phyloP scores from a whole-genome alignment of 805 yeast genomes.

The Metschnikowia kunwiensis region DNA sequence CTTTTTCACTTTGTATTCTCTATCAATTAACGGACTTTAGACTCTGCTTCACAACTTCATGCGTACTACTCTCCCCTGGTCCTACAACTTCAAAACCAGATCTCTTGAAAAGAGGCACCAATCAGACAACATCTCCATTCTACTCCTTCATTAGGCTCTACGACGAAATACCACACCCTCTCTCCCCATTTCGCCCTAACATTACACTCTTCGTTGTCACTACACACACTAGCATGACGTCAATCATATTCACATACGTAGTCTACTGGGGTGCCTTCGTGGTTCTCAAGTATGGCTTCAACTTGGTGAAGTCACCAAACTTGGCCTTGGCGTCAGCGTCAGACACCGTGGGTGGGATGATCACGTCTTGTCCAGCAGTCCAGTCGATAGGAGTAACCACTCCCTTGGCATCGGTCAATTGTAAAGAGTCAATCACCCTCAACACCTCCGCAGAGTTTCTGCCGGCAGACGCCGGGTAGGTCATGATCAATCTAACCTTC shows the following conservation, averaged over 20 bases:
- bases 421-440: constrained; percentile 68
- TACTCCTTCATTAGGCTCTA: no score
- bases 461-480: constrained; percentile 74
- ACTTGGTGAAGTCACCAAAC: constrained; percentile 59
- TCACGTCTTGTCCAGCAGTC: constrained; percentile 72
- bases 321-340: constrained; percentile 57
- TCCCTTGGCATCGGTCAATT: constrained; percentile 57
- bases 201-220: background rate
- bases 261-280: constrained; percentile 34
- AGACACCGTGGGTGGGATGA: constrained; percentile 63
- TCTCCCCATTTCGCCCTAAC: no score
- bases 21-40: no score
- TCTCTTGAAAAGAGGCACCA: no score
- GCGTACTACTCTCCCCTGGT: no score
- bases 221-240: background rate
- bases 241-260: background rate
- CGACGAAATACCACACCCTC: no score
- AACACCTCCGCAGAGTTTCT: constrained; percentile 74
- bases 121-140: no score
- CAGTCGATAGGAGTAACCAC: constrained; percentile 71
- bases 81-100: no score
- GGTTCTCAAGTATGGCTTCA: constrained; percentile 63
- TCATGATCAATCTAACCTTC: constrained; percentile 57
- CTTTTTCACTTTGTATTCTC: no score
- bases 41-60: no score